Conservation (phyloP, 306 rosid genomes). For the Potentilla sterilis region DNA sequence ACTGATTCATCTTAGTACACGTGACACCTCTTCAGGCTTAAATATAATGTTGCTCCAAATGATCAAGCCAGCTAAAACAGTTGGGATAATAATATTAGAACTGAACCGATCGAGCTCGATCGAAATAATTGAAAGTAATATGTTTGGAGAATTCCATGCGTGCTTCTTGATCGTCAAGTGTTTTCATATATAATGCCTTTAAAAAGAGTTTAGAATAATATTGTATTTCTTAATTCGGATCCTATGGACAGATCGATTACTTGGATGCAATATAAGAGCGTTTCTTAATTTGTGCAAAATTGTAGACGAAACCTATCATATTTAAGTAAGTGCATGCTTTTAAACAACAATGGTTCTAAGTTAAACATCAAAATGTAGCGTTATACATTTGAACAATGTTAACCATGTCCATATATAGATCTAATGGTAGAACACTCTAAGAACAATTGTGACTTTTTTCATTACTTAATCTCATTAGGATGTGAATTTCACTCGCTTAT, state of each 20-base stretch:
- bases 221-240: too few relatives aligned
- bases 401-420: too few relatives aligned
- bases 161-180: too few relatives aligned
- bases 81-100: background rate
- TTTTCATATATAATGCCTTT: too few relatives aligned
- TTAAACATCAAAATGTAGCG: background rate
- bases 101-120: background rate
- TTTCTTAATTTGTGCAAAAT: background rate
- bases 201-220: too few relatives aligned
- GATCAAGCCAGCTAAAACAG: background rate
- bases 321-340: too few relatives aligned
- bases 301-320: background rate
- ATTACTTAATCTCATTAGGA: background rate
- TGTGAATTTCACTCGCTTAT: background rate
- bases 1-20: constrained; percentile 33
- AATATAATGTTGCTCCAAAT: background rate
- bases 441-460: too few relatives aligned
- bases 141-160: background rate
- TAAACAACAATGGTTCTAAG: background rate
- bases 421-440: too few relatives aligned
- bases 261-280: background rate
- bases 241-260: too few relatives aligned
- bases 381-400: background rate
- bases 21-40: constrained; percentile 28
- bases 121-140: background rate